These are phyloP conservation scores for Trypanosoma melophagium DNA, from an alignment of 208 protist species.

Conservation along the genomic window DNA sequence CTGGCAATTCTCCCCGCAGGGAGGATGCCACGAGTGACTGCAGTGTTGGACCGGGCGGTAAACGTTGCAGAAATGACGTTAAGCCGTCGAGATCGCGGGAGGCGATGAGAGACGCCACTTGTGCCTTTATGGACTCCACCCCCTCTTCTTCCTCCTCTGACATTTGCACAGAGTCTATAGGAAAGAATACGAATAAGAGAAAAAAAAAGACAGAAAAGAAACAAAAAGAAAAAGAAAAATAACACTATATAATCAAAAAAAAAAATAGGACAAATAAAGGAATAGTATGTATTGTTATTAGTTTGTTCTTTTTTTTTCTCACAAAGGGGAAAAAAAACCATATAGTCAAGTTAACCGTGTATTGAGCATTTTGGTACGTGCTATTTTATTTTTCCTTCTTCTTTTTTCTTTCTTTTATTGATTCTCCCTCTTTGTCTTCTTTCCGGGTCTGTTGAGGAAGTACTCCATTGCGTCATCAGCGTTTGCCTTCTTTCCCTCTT, in stretches of 20 bases:
- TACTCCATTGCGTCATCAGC: conserved; percentile 63
- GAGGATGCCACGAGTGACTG: no score
- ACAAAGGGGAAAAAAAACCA: no score
- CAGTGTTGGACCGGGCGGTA: no score
- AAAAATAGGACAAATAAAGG: neutral
- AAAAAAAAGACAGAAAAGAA: conserved; percentile 24
- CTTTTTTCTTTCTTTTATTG: neutral
- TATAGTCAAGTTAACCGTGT: conserved; percentile 1
- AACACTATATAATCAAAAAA: neutral
- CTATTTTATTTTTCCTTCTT: neutral
- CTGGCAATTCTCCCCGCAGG: conserved; percentile 20
- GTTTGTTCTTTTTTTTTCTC: neutral
- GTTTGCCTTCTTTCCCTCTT: conserved; percentile 28
- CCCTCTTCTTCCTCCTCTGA: neutral
- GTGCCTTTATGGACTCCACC: neutral
- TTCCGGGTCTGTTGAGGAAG: conserved; percentile 51
- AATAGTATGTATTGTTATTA: neutral
- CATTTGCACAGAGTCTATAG: neutral
- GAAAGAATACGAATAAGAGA: conserved; percentile 12
- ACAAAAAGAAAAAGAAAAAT: neutral
- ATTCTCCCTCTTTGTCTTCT: conserved; percentile 27
- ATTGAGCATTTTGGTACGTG: no score
- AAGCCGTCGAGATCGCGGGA: conserved; percentile 13
- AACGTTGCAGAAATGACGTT: conserved; percentile 8
- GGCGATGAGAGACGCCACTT: conserved; percentile 10